Percentiles rank a stretch among this genome's conserved stretches.
phyloP scores from a whole-genome alignment of 208 protist species.

The Leishmania aethiopica region DNA sequence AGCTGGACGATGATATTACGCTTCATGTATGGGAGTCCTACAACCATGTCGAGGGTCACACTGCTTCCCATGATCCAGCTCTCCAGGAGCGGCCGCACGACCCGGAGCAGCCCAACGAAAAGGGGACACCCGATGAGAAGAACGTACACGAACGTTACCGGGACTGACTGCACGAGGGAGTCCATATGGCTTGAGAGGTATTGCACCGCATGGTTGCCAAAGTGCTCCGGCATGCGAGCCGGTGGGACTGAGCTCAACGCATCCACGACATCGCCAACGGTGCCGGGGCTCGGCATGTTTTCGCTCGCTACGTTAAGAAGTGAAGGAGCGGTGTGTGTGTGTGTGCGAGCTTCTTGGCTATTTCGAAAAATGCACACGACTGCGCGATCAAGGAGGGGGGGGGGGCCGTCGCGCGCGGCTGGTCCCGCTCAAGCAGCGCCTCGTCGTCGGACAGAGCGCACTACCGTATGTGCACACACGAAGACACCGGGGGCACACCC shows the following conservation, averaged over 20 bases:
- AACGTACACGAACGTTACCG: slow-evolving; percentile 4
- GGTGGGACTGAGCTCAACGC: not conserved
- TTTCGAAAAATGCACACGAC: too few relatives aligned
- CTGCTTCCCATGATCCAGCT: not conserved
- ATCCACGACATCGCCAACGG: not conserved
- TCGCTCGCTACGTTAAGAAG: not conserved
- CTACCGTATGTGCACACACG: too few relatives aligned
- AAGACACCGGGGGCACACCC: too few relatives aligned
- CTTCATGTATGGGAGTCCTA: slow-evolving; percentile 1
- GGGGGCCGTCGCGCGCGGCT: too few relatives aligned
- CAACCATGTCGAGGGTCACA: not conserved
- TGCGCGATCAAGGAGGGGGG: too few relatives aligned
- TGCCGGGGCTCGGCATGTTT: not conserved
- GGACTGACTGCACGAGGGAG: not conserved
- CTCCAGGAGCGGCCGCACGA: slow-evolving; percentile 20
- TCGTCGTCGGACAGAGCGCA: too few relatives aligned
- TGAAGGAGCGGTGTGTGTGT: not conserved
- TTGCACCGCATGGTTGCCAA: not conserved
- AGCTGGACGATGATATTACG: slow-evolving; percentile 26
- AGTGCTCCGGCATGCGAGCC: not conserved
- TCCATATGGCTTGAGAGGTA: not conserved
- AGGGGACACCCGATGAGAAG: slow-evolving; percentile 30
- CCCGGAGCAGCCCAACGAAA: slow-evolving; percentile 23
- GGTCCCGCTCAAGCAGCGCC: too few relatives aligned
- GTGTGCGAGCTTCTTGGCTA: not conserved